Base-by-base conservation (phyloP, 2,329 filamentous ascomycete species). In the Gremmenia infestans region DNA sequence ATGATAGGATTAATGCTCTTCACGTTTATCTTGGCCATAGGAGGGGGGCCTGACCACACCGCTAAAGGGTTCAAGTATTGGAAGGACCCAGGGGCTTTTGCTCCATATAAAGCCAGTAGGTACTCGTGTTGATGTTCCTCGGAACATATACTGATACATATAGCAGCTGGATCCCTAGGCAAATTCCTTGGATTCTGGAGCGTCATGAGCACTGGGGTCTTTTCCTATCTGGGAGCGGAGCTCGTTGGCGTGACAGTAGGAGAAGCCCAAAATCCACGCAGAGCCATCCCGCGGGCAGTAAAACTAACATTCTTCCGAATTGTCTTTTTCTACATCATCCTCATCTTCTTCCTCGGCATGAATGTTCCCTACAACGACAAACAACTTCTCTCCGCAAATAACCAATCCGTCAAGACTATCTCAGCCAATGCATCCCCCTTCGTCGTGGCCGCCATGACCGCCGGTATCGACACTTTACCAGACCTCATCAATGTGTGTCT, bases 401-500 rank as follows among this genome's bases (percentile, higher is more conserved):
- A 70, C 36, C 73, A 58, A 47, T 52, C 52, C 48, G 54, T 53
- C 53, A 57, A 76, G 36, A 77, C 78, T 1, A 58, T 43, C 19
- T 55, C 49, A 14, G 66, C 65, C 8, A 80, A 80, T 57, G 79
- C 79, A 9, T 81, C 78, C 14, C 68, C 79, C 49, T 74, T 74
- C 60, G 76, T 78, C 19, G 67, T 78, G 19, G 86, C 86, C 40
- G 89, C 90, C 72, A 78, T 83, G 67, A 76, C 80, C 17, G 78
- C 87, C 5, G 79, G 82, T 11, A 89, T 91, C 63, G 72, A 74
- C 5, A 81, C 78, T 2, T 77, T 89, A 6, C 82, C 86, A 65
- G 81, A 82, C 57, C 78, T 88, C 63, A 86, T 89, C 74, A 89
- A 89, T 65, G 85, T 78, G 36, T 82, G 81, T 22, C 81, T 89